These are phyloP conservation scores for Penicillium flavigenum DNA, from an alignment of 495 filamentous ascomycete genomes.

Conservation along the genomic window DNA sequence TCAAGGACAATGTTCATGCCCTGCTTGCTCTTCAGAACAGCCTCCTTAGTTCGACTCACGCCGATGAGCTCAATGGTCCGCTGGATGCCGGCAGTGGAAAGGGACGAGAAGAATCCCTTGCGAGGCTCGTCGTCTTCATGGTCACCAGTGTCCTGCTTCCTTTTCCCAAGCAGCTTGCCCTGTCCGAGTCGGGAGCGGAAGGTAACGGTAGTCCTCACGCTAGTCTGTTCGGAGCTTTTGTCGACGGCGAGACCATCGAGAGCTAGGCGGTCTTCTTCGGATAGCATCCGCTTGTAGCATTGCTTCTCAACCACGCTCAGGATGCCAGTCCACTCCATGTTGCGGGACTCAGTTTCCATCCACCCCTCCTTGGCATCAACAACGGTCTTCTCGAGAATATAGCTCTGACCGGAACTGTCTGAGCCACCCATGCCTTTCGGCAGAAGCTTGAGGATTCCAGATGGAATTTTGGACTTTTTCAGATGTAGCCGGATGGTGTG, in stretches of 20 bases:
- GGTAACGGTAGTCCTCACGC: conserved; percentile 79
- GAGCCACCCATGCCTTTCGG: conserved; percentile 73
- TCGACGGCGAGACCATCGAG: conserved; percentile 36
- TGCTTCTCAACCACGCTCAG: conserved; percentile 91
- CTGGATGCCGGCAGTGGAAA: conserved; percentile 80
- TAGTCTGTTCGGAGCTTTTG: conserved; percentile 61
- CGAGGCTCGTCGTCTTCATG: conserved; percentile 56
- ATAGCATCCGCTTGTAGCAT: conserved; percentile 57
- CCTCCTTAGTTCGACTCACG: conserved; percentile 75
- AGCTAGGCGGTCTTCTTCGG: conserved; percentile 22
- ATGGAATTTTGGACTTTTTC: conserved; percentile 87
- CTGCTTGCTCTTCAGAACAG: conserved; percentile 82
- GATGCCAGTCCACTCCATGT: conserved; percentile 88
- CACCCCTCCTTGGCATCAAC: conserved; percentile 88
- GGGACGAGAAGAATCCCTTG: conserved; percentile 63
- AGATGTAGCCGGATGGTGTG: conserved; percentile 89
- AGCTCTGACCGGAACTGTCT: conserved; percentile 72
- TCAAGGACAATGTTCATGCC: conserved; percentile 95
- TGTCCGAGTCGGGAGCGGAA: conserved; percentile 81
- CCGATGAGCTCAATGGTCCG: conserved; percentile 88
- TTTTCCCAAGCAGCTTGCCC: conserved; percentile 60
- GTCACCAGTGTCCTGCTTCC: conserved; percentile 35
- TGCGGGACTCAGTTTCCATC: conserved; percentile 81
- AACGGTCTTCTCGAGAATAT: conserved; percentile 86
- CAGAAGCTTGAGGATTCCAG: conserved; percentile 76